Conservation (phyloP, 2,329 filamentous ascomycete species). For the Colletotrichum sp. region DNA sequence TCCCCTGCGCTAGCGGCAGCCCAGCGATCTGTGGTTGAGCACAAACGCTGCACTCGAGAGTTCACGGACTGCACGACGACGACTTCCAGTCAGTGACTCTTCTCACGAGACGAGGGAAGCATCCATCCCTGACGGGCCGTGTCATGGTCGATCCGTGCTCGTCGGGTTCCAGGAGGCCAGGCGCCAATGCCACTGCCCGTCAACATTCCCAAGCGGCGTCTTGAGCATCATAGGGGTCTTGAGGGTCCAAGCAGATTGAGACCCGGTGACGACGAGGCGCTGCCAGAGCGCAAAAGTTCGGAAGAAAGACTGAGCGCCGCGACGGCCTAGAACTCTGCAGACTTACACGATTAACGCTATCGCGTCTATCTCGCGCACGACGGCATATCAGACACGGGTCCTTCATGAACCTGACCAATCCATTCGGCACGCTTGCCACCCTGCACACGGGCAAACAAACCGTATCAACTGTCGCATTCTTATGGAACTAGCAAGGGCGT, state of each 20-base stretch:
- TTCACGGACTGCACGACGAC: conserved; percentile 1
- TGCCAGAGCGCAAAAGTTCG: neutral
- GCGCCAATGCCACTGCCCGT: neutral
- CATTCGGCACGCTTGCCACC: neutral
- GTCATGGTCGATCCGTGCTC: conserved; percentile 11
- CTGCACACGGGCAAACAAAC: conserved; percentile 1
- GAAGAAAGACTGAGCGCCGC: neutral
- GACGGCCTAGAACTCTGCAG: conserved; percentile 5
- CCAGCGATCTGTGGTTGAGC: neutral
- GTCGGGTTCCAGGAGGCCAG: neutral
- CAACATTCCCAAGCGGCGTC: neutral
- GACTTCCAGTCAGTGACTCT: neutral
- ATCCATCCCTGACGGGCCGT: conserved; percentile 1
- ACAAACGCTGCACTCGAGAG: neutral
- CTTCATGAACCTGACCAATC: neutral
- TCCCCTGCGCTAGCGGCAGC: conserved; percentile 1
- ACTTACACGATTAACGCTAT: neutral
- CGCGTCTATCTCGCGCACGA: neutral
- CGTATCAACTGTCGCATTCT: neutral
- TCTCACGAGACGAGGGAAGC: neutral
- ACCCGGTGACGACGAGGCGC: conserved; percentile 14
- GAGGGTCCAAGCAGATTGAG: conserved; percentile 1
- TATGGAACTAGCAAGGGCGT: neutral
- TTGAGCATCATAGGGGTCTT: neutral
- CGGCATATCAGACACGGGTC: neutral